Evolutionary conservation across 108 stramenopile species (phyloP), one percentile per base, ranked within the genome.

Genomic region (Conticribra guillardii): DNA sequence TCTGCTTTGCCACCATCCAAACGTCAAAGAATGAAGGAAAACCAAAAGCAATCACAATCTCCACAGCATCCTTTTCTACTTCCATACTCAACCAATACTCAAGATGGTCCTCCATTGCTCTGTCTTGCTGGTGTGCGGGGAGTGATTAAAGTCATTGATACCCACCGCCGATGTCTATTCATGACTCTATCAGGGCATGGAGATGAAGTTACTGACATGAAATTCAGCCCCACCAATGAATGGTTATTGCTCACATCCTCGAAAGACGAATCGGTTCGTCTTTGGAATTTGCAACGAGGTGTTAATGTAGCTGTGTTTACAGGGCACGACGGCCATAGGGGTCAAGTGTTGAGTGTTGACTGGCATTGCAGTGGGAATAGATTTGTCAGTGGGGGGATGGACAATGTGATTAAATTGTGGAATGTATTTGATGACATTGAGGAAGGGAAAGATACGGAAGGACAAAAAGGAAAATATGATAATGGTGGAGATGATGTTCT

Each of bases 281-380:
- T 97, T 28, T 97, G 97, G 97, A 95, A 96, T 74, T 26, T 95
- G 16, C 65, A 68, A 29, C 67, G 75, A 19, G 75, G 79, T 21
- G 61, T 76, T 1, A 83, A 80, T 60, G 80, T 96, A 0, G 91
- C 92, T 7, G 80, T 97, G 14, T 94, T 97, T 67, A 82, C 84
- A 1, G 96, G 94, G 9, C 82, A 91, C 45, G 57, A 84, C 44
- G 95, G 93, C 1, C 95, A 97, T 57, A 52, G 79, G 16, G 85
- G 84, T 18, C 71, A 80, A 27, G 87, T 97, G 14, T 54, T 96
- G 45, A 71, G 80, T 60, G 58, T 88, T 28, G 85, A 81, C 18
- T 87, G 89, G 84, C 96, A 97, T 73, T 74, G 83, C 8, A 50
- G 64, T 4, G 96, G 96, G 0, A 28, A 74, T 16, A 61, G 69